A percentile compares a stretch with the other conserved stretches of the same genome.
Conservation (phyloP, 2,329 filamentous ascomycete species). For the Didymella pinodella region DNA sequence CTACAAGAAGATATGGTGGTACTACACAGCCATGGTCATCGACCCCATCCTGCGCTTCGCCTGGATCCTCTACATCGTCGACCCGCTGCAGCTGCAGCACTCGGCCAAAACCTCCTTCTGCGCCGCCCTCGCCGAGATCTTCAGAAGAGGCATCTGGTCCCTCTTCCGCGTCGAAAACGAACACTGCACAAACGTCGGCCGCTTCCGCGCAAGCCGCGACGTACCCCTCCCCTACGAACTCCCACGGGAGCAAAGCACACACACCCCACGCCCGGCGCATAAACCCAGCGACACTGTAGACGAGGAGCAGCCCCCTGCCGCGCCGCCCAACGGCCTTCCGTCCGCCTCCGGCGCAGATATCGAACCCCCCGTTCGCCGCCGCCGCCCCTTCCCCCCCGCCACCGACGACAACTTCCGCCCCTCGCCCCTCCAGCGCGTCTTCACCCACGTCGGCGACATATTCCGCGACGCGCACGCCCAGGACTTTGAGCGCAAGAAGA, state of each 20-base stretch:
- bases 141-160: constrained; percentile 88
- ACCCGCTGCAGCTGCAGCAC: constrained; percentile 80
- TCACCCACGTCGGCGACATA: constrained; percentile 69
- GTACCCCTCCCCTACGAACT: constrained; percentile 82
- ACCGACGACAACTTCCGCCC: constrained; percentile 29
- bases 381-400: constrained; percentile 25
- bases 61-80: constrained; percentile 94
- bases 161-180: constrained; percentile 97
- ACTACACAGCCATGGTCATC: constrained; percentile 83
- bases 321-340: constrained; percentile 17
- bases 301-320: constrained; percentile 44
- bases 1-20: constrained; percentile 80
- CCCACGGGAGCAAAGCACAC: constrained; percentile 27
- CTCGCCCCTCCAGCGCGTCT: constrained; percentile 51
- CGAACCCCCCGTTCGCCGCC: constrained; percentile 26
- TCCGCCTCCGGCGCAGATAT: constrained; percentile 27
- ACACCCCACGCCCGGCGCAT: constrained; percentile 11
- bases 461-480: constrained; percentile 85
- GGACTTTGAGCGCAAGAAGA: constrained; percentile 85
- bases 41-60: constrained; percentile 89
- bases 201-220: constrained; percentile 89
- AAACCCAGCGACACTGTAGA: constrained; percentile 24
- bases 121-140: constrained; percentile 78
- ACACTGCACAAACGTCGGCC: constrained; percentile 81
- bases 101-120: constrained; percentile 82